phyloP scores from a whole-genome alignment of 2,329 filamentous ascomycete genomes.

The Penicillium sclerotigenum region DNA sequence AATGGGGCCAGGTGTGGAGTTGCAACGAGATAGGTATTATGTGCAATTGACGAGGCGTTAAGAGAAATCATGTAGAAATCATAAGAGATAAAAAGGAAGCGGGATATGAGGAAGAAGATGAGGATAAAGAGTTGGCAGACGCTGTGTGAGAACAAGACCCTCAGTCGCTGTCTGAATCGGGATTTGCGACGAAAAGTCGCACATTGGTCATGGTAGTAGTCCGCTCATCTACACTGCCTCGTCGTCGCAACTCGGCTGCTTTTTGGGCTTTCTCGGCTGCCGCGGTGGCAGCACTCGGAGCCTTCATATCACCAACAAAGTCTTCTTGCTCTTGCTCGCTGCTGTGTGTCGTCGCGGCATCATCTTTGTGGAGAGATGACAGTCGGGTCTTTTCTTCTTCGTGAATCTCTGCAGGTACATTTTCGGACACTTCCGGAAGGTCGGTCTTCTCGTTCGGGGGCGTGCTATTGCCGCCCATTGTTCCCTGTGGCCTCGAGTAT shows the following conservation, averaged over 20 bases:
- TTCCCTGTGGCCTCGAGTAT: constrained; percentile 43
- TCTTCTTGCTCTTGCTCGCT: constrained; percentile 51
- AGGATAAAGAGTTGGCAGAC: constrained; percentile 1
- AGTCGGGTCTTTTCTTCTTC: constrained; percentile 28
- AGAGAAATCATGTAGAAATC: constrained; percentile 13
- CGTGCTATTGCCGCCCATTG: constrained; percentile 52
- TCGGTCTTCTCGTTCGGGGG: constrained; percentile 48
- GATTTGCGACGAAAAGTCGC: constrained; percentile 49
- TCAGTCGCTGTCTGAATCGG: constrained; percentile 44
- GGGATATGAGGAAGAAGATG: constrained; percentile 3
- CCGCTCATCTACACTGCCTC: constrained; percentile 50
- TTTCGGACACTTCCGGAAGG: constrained; percentile 44
- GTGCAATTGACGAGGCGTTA: constrained; percentile 18
- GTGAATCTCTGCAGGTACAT: constrained; percentile 30
- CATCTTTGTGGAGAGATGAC: constrained; percentile 26
- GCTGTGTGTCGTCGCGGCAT: constrained; percentile 31
- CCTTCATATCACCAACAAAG: constrained; percentile 51
- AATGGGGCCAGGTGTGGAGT: constrained; percentile 7
- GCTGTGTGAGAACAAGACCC: not conserved
- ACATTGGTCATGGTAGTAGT: constrained; percentile 48
- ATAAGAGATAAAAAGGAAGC: constrained; percentile 12
- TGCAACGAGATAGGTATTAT: constrained; percentile 22
- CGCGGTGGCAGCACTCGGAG: constrained; percentile 40
- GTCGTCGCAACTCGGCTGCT: constrained; percentile 45
- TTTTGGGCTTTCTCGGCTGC: constrained; percentile 41